phyloP scores from a whole-genome alignment of 768 basidiomycete species.

The Pleurotus djamor region DNA sequence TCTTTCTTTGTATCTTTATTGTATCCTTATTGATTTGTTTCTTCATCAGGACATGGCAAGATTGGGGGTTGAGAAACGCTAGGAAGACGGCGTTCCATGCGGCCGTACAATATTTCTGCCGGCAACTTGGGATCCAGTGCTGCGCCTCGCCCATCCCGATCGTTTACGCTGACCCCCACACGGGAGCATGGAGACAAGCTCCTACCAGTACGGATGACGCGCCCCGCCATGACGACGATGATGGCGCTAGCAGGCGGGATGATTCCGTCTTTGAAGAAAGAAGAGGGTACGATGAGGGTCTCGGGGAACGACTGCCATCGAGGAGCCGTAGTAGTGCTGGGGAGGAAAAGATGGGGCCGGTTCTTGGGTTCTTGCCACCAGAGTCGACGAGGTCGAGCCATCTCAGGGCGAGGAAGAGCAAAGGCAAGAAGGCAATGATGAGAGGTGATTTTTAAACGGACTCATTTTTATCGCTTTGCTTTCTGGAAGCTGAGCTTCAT shows the following conservation, averaged over 20 bases:
- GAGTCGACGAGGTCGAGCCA: conserved; percentile 27
- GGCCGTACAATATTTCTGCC: conserved; percentile 71
- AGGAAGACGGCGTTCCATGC: conserved; percentile 80
- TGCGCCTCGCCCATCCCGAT: conserved; percentile 63
- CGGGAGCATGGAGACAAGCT: conserved; percentile 15
- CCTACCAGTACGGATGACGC: conserved; percentile 7
- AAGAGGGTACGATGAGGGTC: conserved; percentile 4
- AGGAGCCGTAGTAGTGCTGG: conserved; percentile 13
- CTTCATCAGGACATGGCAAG: conserved; percentile 24
- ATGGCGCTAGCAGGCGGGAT: conserved; percentile 9
- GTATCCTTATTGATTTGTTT: background rate
- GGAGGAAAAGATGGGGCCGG: conserved; percentile 30
- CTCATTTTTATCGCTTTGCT: background rate
- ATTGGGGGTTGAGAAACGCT: conserved; percentile 58
- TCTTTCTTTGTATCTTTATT: background rate
- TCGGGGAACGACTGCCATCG: conserved; percentile 6
- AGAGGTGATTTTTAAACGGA: conserved; percentile 18
- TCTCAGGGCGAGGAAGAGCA: conserved; percentile 38
- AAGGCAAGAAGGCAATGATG: conserved; percentile 36
- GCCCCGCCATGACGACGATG: background rate
- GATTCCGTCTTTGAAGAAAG: conserved; percentile 1
- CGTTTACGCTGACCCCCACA: conserved; percentile 36
- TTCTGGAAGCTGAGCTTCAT: background rate
- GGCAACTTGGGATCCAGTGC: conserved; percentile 64
- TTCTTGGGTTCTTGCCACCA: conserved; percentile 48